Evolutionary conservation across 148 eudicot species (phyloP), one percentile per base, ranked within the genome.

Genomic region (Linanthus parryae): DNA sequence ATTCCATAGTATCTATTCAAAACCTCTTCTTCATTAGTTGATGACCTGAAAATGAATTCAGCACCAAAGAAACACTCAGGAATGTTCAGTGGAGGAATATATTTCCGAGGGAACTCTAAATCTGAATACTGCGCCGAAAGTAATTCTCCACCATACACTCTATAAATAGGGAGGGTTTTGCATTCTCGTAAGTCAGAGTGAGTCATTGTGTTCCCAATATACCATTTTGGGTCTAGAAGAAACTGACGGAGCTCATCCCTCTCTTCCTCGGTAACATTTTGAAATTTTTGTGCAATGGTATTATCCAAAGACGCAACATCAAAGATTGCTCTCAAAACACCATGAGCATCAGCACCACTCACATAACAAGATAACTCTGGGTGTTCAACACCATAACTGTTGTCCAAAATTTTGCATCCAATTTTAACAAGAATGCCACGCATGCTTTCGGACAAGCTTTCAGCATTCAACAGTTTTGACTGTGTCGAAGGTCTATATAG

Each of bases 191-290:
- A 48, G 68, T 82, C 75, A 48, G 85, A 71, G 58, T 73, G 81
- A 44, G 66, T 67, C 82, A 88, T 78, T 33, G 39, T 52, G 40
- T 78, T 77, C 37, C 91, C 82, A 30, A 82, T 54, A 63, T 88
- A 92, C 99, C 99, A 92, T 57, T 62, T 76, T 22, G 91, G 81
- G 72, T 84, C 89, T 58, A 92, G 82, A 68, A 92, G 72, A 68
- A 84, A 92, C 46, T 26, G 48, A 43, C 99, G 96, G 51, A 92
- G 84, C 69, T 77, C 99, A 61, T 88, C 82, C 64, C 75, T 88
- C 68, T 92, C 96, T 17, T 70, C 78, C 62, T 63, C 64, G 43
- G 67, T 72, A 56, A 92, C 70, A 70, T 52, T 54, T 59, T 59
- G 70, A 67, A 75, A 62, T n/a, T 52, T 58, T 54, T 69, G 75